phyloP scores from a whole-genome alignment of 2,329 filamentous ascomycete genomes.

The Pseudogymnoascus sp. region DNA sequence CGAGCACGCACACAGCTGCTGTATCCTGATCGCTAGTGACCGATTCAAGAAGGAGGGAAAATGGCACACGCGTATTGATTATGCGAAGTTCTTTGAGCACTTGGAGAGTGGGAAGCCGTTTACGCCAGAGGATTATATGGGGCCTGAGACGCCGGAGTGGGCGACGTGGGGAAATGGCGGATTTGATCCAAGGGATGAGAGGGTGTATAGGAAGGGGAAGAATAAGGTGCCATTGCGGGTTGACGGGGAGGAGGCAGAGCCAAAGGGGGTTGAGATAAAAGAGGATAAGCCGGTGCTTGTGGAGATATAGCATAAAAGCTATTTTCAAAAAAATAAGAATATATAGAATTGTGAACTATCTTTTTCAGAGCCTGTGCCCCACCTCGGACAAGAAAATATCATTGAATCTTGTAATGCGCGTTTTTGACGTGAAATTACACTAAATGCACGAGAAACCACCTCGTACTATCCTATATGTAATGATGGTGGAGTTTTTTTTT shows the following conservation, averaged over 20 bases:
- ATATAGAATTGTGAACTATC: neutral
- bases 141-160: slow-evolving; percentile 79
- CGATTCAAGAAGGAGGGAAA: slow-evolving; percentile 67
- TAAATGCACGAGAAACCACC: neutral
- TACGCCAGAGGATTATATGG: slow-evolving; percentile 85
- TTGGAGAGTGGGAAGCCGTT: slow-evolving; percentile 64
- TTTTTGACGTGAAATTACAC: neutral
- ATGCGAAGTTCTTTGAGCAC: slow-evolving; percentile 77
- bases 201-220: slow-evolving; percentile 79
- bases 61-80: slow-evolving; percentile 92
- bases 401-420: neutral
- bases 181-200: slow-evolving; percentile 82
- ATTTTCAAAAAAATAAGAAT: neutral
- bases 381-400: neutral
- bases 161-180: slow-evolving; percentile 90
- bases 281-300: neutral
- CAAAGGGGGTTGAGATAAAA: neutral
- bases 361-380: neutral
- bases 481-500: neutral
- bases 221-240: slow-evolving; percentile 20
- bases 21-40: slow-evolving; percentile 74
- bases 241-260: neutral
- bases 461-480: neutral
- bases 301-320: neutral
- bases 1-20: slow-evolving; percentile 93